A percentile compares a stretch with the other conserved stretches of the same genome.
Evolutionary conservation across 441 rosid genomes (phyloP).

Genomic region (Erodium trifolium): DNA sequence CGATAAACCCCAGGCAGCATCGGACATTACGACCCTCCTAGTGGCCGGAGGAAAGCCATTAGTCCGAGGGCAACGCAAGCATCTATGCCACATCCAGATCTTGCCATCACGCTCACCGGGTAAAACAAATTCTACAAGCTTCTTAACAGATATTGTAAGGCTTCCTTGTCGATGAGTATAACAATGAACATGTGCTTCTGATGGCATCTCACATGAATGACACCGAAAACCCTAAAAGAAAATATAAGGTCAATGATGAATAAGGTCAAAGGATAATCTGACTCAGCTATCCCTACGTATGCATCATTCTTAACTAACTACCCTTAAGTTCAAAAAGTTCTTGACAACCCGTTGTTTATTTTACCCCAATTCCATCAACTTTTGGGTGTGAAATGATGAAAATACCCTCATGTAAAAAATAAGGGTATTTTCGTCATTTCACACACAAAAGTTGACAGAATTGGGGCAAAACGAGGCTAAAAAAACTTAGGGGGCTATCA

Average conservation of each 20-base stretch:
- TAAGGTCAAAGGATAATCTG: too few species aligned
- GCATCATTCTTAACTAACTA: too few species aligned
- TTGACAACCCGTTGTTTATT: too few species aligned
- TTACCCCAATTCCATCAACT: too few species aligned
- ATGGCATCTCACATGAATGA: constrained; percentile 80
- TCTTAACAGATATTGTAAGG: constrained; percentile 92
- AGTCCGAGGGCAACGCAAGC: constrained; percentile 73
- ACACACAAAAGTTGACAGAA: too few species aligned
- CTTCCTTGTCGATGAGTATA: constrained; percentile 95
- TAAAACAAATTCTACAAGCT: constrained; percentile 56
- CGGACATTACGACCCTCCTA: constrained; percentile 83
- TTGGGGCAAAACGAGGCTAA: too few species aligned
- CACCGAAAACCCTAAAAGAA: constrained; percentile 55
- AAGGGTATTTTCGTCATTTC: too few species aligned
- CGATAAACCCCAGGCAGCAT: constrained; percentile 99
- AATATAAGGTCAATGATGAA: not conserved
- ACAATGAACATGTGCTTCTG: constrained; percentile 97
- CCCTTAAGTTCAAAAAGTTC: too few species aligned
- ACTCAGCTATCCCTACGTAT: too few species aligned
- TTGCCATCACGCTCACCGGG: constrained; percentile 91
- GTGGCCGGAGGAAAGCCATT: constrained; percentile 91
- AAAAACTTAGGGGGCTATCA: too few species aligned
- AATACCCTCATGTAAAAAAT: too few species aligned
- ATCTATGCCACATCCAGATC: constrained; percentile 99
- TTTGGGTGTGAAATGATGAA: too few species aligned